A percentile compares a stretch with the other conserved stretches of the same genome.
Conservation (phyloP, 2,329 filamentous ascomycete species). For the Exophiala sp. region DNA sequence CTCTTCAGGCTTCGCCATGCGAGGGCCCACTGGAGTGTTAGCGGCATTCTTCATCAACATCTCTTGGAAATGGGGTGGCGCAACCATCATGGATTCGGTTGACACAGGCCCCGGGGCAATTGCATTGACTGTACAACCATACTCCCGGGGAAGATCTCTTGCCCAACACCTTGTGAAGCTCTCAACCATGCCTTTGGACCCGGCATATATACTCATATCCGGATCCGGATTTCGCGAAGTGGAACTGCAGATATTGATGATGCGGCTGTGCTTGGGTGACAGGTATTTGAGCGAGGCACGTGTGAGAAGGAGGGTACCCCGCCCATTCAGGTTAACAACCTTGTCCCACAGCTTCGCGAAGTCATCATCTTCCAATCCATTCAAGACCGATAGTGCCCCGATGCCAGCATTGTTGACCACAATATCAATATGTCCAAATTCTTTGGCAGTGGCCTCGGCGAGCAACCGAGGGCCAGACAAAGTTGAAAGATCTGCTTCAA, state of each 20-base stretch:
- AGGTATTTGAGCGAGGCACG: slow-evolving; percentile 39
- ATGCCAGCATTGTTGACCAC: slow-evolving; percentile 34
- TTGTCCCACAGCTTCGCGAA: too few species aligned
- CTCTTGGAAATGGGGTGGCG: slow-evolving; percentile 35
- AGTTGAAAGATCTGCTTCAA: slow-evolving; percentile 41
- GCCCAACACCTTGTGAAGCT: slow-evolving; percentile 45
- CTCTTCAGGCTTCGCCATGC: slow-evolving; percentile 45
- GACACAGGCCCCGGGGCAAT: slow-evolving; percentile 31
- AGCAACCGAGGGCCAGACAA: slow-evolving; percentile 16
- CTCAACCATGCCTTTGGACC: slow-evolving; percentile 50
- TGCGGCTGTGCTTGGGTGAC: slow-evolving; percentile 34
- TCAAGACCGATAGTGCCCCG: too few species aligned
- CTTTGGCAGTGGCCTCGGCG: slow-evolving; percentile 29
- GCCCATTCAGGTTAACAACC: slow-evolving; percentile 13
- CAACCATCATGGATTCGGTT: slow-evolving; percentile 39
- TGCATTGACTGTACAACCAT: slow-evolving; percentile 33
- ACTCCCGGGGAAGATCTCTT: slow-evolving; percentile 30
- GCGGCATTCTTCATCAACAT: slow-evolving; percentile 38
- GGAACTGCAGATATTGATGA: slow-evolving; percentile 45
- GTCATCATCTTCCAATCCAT: too few species aligned
- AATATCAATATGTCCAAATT: slow-evolving; percentile 36
- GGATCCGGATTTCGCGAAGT: slow-evolving; percentile 35
- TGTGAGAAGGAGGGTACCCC: slow-evolving; percentile 26
- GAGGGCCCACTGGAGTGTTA: slow-evolving; percentile 41
- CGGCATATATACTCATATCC: slow-evolving; percentile 45